Conservation (phyloP, 352 stramenopile genomes). For the Achlya hypogyna region DNA sequence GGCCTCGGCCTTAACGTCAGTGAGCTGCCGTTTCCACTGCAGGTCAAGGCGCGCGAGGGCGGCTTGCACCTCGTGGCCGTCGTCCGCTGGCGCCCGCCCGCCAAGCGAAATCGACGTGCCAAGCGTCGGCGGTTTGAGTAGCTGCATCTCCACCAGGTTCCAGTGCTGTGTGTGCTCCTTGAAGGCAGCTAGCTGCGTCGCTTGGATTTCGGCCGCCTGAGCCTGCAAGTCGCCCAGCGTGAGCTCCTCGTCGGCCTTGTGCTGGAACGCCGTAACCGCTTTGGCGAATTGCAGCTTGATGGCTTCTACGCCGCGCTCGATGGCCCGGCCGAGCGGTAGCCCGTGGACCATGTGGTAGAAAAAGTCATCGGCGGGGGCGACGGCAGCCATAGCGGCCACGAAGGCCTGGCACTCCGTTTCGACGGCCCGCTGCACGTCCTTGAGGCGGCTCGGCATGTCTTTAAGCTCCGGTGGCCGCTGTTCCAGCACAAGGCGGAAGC, state of each 20-base stretch:
- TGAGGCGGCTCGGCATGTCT: slow-evolving; percentile 12
- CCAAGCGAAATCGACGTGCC: neutral
- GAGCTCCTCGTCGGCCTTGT: slow-evolving; percentile 11
- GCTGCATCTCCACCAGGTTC: neutral
- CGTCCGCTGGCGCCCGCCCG: neutral
- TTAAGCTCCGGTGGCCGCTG: slow-evolving; percentile 9
- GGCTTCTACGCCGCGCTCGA: neutral
- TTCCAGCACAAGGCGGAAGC: neutral
- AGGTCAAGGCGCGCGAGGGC: no score
- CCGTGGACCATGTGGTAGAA: slow-evolving; percentile 18
- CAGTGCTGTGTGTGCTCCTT: neutral
- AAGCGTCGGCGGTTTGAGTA: neutral
- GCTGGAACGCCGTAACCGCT: neutral
- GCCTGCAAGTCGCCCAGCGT: slow-evolving; percentile 11
- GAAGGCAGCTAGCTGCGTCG: neutral
- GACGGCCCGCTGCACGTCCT: neutral
- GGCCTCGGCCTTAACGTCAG: no score
- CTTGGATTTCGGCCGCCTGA: neutral
- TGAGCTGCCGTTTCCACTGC: no score
- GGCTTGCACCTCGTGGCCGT: no score
- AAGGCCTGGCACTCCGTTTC: neutral
- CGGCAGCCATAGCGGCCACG: neutral
- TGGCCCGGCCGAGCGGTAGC: neutral
- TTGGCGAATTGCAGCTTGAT: neutral
- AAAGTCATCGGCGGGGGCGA: neutral